phyloP scores from a whole-genome alignment of 2,329 filamentous ascomycete species.

The Colletotrichum gloeosporioides region DNA sequence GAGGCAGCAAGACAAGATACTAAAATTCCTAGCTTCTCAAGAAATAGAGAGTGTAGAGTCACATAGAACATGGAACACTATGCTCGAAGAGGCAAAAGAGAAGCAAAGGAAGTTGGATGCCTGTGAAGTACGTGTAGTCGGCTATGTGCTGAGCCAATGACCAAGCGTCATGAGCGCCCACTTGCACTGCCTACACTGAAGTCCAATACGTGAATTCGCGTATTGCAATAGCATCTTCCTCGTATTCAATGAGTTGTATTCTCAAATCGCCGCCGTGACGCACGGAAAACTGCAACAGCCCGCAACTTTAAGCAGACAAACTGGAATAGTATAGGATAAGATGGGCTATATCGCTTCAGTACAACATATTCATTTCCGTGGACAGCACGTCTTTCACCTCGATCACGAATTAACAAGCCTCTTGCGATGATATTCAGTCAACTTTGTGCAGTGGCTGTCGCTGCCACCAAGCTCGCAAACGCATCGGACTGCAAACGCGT shows the following conservation, averaged over 20 bases:
- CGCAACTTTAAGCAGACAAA: not conserved
- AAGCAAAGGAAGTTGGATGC: not conserved
- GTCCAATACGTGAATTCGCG: not conserved
- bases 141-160: not conserved
- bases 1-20: not conserved
- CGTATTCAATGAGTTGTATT: not conserved
- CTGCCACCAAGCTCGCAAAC: not conserved
- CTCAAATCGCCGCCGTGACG: not conserved
- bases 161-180: not conserved
- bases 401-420: not conserved
- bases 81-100: not conserved
- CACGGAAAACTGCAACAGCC: not conserved
- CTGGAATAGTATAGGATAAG: not conserved
- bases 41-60: not conserved
- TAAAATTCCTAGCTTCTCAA: not conserved
- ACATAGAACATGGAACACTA: not conserved
- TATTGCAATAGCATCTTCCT: not conserved
- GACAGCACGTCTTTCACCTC: not conserved
- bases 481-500: not conserved
- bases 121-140: not conserved
- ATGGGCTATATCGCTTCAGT: fast-evolving
- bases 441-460: not conserved
- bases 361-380: not conserved
- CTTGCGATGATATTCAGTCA: not conserved
- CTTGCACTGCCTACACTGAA: not conserved